A percentile compares a stretch with the other conserved stretches of the same genome.
phyloP scores from a whole-genome alignment of 495 filamentous ascomycete genomes.

The Penicillium longicatenatum region DNA sequence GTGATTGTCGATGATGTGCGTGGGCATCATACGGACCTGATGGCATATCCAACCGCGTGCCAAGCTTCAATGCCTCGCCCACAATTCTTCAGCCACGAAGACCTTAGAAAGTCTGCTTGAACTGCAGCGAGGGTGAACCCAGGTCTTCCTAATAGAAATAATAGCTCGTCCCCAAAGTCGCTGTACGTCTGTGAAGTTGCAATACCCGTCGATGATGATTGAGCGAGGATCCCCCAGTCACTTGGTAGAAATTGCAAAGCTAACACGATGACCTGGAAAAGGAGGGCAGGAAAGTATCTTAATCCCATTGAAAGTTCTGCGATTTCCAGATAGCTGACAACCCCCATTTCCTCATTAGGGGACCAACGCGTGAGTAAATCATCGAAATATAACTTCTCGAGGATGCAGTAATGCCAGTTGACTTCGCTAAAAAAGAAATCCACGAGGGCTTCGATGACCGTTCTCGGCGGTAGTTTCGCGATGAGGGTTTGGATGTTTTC shows the following conservation, averaged over 20 bases:
- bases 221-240: background rate
- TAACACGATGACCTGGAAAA: conserved; percentile 20
- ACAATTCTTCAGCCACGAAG: conserved; percentile 15
- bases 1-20: background rate
- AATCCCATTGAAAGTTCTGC: conserved; percentile 11
- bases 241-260: conserved; percentile 14
- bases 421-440: background rate
- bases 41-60: conserved; percentile 14
- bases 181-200: background rate
- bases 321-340: conserved; percentile 2
- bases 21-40: conserved; percentile 5
- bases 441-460: background rate
- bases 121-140: conserved; percentile 7
- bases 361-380: background rate
- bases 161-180: background rate
- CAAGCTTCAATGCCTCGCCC: conserved; percentile 13
- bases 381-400: background rate
- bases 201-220: background rate
- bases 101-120: conserved; percentile 7
- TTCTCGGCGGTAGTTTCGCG: background rate
- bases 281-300: conserved; percentile 19
- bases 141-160: conserved; percentile 2
- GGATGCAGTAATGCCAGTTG: background rate
- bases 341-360: background rate
- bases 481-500: background rate